Base-by-base conservation (phyloP, 2,329 filamentous ascomycete species). In the Endoconidiophora polonica region DNA sequence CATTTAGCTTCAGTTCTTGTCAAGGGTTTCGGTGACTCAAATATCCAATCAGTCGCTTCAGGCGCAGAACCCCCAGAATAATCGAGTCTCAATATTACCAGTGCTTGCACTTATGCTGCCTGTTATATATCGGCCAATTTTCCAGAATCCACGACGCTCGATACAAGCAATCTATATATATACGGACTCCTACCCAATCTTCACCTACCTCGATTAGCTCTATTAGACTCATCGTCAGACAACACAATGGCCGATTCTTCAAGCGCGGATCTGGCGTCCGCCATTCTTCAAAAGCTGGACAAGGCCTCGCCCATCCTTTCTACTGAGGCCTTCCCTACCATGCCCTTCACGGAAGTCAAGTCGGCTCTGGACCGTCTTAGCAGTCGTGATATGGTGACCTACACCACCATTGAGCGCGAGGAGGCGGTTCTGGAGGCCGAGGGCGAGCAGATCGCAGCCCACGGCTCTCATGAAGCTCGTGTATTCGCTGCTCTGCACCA, bases 311-410 rank as follows among this genome's bases (percentile, higher is more conserved):
- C 81, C 43, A 68, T 88, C 57, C 67, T 81, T 58, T 85, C 84
- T 48, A 70, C 70, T 59, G 76, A 85, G 59, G 72, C 73, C 60
- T 88, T 88, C 68, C 78, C 83, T 57, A 63, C 73, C 57, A 66
- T 71, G 58, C 70, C 77, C 59, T 83, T 81, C 59, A 70, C 74
- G 54, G 74, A 77, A 53, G 69, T 95, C 61, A 96, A 95, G 70
- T 83, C 84, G 55, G 85, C 86, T 26, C 73, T 96, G 56, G 91
- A 96, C 68, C 78, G 87, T 57, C 75, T 98, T 48, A 74, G 73
- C 26, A 91, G 86, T 53, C 77, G 90, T 58, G 81, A 79, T 46
- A 95, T 95, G 86, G 72, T 96, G 55, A 71, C 74, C 56, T 95
- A 94, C 66, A 79, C 93, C 58, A 82, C 84, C 44, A 73, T 86